A percentile compares a stretch with the other conserved stretches of the same genome.
phyloP scores from a whole-genome alignment of 139 green algal species.

The Ulvella scutata region DNA sequence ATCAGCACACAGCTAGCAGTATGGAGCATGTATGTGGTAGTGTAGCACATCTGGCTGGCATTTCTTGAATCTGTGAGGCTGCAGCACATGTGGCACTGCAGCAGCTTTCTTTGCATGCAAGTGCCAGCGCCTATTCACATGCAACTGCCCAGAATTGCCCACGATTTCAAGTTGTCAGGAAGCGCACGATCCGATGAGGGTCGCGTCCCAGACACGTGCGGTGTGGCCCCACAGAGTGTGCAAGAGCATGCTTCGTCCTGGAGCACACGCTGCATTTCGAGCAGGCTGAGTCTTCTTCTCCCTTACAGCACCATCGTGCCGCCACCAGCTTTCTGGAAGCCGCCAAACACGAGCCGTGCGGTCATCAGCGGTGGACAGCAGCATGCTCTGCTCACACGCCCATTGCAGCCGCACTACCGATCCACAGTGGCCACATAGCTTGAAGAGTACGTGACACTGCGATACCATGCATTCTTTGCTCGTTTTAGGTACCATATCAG shows the following conservation, averaged over 20 bases:
- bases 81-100: no score
- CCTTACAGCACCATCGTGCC: neutral
- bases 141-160: no score
- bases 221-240: neutral
- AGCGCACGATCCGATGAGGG: neutral
- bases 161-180: no score
- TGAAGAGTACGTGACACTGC: neutral
- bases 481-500: no score
- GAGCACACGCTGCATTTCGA: neutral
- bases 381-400: neutral
- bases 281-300: neutral
- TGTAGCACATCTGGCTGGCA: no score
- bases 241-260: neutral
- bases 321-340: neutral
- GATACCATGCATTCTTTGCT: no score
- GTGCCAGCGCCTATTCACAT: no score
- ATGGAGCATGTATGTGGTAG: no score
- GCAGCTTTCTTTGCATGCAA: no score
- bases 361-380: neutral
- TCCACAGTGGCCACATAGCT: neutral
- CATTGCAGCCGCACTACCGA: neutral
- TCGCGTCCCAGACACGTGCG: neutral
- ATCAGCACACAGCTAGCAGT: no score
- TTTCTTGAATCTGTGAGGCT: no score
- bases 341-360: neutral